Evolutionary conservation across 257 asterid species (phyloP), one percentile per base, ranked within the genome.

Genomic region (Verbascum thapsus): DNA sequence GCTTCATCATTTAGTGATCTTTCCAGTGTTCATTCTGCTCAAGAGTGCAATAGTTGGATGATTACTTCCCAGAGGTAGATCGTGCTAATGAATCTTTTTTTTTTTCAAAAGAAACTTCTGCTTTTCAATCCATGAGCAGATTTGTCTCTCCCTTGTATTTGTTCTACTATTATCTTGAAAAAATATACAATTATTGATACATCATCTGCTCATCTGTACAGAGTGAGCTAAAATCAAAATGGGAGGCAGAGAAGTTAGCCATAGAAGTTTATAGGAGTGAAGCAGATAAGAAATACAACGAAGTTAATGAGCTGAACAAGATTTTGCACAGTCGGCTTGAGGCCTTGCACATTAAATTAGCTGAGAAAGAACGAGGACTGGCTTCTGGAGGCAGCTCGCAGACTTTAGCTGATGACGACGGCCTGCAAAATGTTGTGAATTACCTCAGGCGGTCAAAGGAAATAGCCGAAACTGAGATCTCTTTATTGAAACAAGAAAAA

Each of bases 371-470:
- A 66, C 74, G 84, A 38, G 91, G 91, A 60, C 55, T 61, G 48
- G 72, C 85, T 67, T 72, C 79, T 70, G 96, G 94, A 60, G 81
- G 84, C 73, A 32, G 80, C 70, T 54, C 83, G 53, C 79, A 71
- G 45, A 66, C 66, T 71, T 35, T 76, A 6, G 75, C 76, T 64
- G 81, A 62, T 65, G 95, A 90, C 40, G 89, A 88, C 39, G 97
- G 96, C 66, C 22, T 94, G 78, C 95, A 81, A 60, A 76, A 64
- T 57, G 90, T 94, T 67, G 86, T 94, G 62, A 90, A 77, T 68
- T 94, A 89, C 80, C 97, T 94, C 13, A 83, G 96, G 12, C 83
- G 96, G 61, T 78, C 99, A 4, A 94, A 94, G 86, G 96, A 94
- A 70, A 87, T 90, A 71, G 83, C 90, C 6, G 97, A 92, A 78